Evolutionary conservation across 2,329 filamentous ascomycete genomes (phyloP).

Genomic region (Waltergamsia citrina): DNA sequence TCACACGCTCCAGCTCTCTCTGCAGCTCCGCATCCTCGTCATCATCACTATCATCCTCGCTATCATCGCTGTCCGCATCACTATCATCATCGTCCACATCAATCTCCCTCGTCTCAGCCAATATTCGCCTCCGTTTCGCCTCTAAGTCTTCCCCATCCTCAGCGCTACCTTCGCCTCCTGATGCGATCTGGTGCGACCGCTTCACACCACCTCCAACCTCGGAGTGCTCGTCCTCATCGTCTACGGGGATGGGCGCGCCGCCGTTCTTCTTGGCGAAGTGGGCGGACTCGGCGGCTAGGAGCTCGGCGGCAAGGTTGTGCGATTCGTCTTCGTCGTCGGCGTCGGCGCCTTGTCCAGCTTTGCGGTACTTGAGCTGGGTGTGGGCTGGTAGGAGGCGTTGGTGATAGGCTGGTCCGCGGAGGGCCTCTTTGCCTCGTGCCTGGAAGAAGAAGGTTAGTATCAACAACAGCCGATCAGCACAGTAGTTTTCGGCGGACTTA

Average conservation of each 20-base stretch:
- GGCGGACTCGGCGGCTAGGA: constrained; percentile 78
- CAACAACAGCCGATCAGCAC: neutral
- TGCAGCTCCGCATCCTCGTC: constrained; percentile 66
- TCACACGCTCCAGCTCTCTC: constrained; percentile 89
- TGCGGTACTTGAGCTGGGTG: constrained; percentile 83
- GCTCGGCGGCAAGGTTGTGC: constrained; percentile 81
- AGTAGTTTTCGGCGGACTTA: constrained; percentile 27
- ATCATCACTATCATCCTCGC: constrained; percentile 36
- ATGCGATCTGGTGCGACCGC: constrained; percentile 26
- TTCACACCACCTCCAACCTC: constrained; percentile 39
- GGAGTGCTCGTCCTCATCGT: constrained; percentile 34
- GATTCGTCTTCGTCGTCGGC: constrained; percentile 54
- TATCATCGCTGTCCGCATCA: constrained; percentile 43
- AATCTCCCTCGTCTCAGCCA: constrained; percentile 81
- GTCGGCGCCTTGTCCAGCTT: constrained; percentile 78
- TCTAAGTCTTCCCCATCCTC: constrained; percentile 57
- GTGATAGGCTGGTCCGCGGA: constrained; percentile 88
- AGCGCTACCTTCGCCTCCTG: constrained; percentile 3
- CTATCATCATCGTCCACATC: constrained; percentile 60
- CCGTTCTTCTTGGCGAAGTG: constrained; percentile 82
- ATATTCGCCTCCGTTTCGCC: constrained; percentile 73
- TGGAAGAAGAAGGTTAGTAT: constrained; percentile 21
- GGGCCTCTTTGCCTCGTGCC: constrained; percentile 91
- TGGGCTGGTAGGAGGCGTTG: constrained; percentile 91
- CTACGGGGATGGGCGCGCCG: constrained; percentile 39